Base-by-base conservation (phyloP, 345 rosid species). In the Populus tremula region DNA sequence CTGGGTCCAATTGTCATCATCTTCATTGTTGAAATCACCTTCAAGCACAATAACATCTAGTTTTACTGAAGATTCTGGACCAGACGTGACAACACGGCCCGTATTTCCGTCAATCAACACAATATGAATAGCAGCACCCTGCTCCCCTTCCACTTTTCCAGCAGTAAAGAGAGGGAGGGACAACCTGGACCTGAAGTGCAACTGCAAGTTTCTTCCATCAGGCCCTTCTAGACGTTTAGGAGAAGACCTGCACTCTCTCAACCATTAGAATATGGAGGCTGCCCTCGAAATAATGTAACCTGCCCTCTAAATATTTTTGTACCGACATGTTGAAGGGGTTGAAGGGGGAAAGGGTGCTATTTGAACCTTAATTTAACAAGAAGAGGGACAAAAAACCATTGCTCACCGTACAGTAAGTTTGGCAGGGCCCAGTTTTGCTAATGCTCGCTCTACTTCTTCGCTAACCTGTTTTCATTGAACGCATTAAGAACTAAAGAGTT, bases 11-110 rank as follows among this genome's bases (percentile, higher is more conserved):
- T 71, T 74, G 53, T 81, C 79, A 21, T 53, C 78, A 78, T 77
- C 79, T 12, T 86, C 86, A 8, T 82, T 79, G 29, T 77, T 83
- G 72, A 86, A 86, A 72, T 86, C 86, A 16, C 88, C 88, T 73
- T 79, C 85, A 45, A 86, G 86, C 70, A 83, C 88, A 54, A 83
- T 41, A 0, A 83, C 76, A 14, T 83, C 86, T 31, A 86, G 54
- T n/a, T 83, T 86, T 21, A 59, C 78, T 1, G 78, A 71, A 53
- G 88, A 79, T 79, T 86, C 85, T 16, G 78, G 86, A 69, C 85
- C 88, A 0, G 81, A 70, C 33, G 79, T 77, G 45, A 86, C 69
- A n/a, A 83, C 80, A 62, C 2, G 62, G 53, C 83, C 85, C 23
- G 80, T 62, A 69, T 63, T 79, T 43, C 82, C 78, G 71, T 86